Evolutionary conservation across 2,329 filamentous ascomycete species (phyloP).

Genomic region (Sclerotinia minor): DNA sequence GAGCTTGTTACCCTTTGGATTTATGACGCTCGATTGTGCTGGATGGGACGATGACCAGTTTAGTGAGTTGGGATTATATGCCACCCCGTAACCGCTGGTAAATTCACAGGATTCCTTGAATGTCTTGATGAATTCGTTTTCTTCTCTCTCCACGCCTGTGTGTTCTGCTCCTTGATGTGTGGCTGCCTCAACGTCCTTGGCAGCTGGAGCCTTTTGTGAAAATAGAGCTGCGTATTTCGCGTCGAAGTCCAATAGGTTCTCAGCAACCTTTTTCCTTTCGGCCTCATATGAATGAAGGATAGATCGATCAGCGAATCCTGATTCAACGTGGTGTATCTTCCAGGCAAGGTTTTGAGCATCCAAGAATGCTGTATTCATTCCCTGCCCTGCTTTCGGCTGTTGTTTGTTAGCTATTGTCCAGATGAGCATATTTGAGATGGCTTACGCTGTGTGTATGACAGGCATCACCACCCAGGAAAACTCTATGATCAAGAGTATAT

Average conservation of each 20-base stretch:
- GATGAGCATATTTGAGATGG: constrained; percentile 20
- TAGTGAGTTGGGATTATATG: constrained; percentile 76
- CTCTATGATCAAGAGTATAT: constrained; percentile 66
- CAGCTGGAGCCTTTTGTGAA: constrained; percentile 72
- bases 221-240: constrained; percentile 88
- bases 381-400: constrained; percentile 73
- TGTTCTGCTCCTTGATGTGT: constrained; percentile 44
- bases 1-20: constrained; percentile 64
- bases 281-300: constrained; percentile 82
- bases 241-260: constrained; percentile 83
- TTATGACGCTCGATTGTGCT: constrained; percentile 68
- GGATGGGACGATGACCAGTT: constrained; percentile 79
- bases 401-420: background rate
- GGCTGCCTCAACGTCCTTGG: constrained; percentile 70
- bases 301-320: constrained; percentile 72
- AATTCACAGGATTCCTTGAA: constrained; percentile 93
- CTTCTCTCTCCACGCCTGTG: constrained; percentile 45
- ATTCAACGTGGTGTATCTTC: constrained; percentile 92
- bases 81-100: constrained; percentile 87
- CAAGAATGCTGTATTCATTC: constrained; percentile 78
- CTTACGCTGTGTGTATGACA: constrained; percentile 75
- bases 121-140: constrained; percentile 81
- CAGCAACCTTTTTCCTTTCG: constrained; percentile 81
- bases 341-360: constrained; percentile 89
- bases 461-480: constrained; percentile 76